Base-by-base conservation (phyloP, 179 eudicot species). In the Pouteria campechiana region DNA sequence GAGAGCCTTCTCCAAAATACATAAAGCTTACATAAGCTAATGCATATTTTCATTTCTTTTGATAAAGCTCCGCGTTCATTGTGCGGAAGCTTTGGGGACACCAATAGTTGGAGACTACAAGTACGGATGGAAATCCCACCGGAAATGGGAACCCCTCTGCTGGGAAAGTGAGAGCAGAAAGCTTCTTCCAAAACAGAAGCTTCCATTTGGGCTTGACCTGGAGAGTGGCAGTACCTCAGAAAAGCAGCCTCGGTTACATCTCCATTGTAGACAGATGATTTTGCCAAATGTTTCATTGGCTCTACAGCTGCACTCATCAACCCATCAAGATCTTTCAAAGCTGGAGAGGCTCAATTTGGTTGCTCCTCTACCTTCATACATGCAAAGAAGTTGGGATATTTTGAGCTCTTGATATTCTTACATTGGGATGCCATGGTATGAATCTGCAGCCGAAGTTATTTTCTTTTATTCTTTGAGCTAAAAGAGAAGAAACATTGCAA, bases 81-180 rank as follows among this genome's bases (percentile, higher is more conserved):
- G 95, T 65, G 93, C 98, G 0, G 95, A 86, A 65, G 95, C 86
- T 8, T 61, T 90, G 41, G 76, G 94, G 49, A 90, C 96, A 25
- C 95, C 98, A 12, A 90, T 90, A 14, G 82, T 90, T 9, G 98
- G 98, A 55, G 98, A 90, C 69, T 90, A 70, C 81, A 90, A 90
- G 54, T 90, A 90, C 10, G 98, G 95, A 5, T 68, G 95, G 84
- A 84, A 72, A 61, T 93, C 95, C 68, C 96, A 90, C 59, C 71
- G 63, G 48, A 64, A 55, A 40, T 69, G 77, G 73, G 55, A 67
- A 54, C 60, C 27, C 18, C 10, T 21, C 3, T 67, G 68, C 23
- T 58, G 55, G 33, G 53, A 64, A 16, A 3, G 31, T 49, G 25
- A 37, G 21, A 36, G 55, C 39, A 10, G 5, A 6, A 46, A 68